A percentile compares a stretch with the other conserved stretches of the same genome.
phyloP scores from a whole-genome alignment of 495 filamentous ascomycete species.

The Podospora australis region DNA sequence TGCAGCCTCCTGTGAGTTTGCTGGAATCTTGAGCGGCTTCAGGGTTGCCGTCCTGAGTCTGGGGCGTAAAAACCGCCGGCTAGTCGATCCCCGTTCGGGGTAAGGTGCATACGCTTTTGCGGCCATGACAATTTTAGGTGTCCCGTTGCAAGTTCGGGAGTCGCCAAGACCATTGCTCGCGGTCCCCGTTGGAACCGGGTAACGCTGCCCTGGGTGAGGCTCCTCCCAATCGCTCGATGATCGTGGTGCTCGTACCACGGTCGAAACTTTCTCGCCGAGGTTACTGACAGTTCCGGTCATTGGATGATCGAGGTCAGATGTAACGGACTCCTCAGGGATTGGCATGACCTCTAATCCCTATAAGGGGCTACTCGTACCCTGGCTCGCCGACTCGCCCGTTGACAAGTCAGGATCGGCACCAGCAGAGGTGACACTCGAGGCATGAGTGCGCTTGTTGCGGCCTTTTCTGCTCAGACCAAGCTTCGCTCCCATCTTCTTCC shows the following conservation, averaged over 20 bases:
- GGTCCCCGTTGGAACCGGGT: constrained; percentile 28
- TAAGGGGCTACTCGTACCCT: constrained; percentile 34
- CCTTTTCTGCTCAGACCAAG: constrained; percentile 61
- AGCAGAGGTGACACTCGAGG: constrained; percentile 30
- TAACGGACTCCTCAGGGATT: constrained; percentile 32
- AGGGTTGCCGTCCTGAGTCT: constrained; percentile 23
- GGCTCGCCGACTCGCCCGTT: constrained; percentile 23
- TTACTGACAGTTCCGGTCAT: too few species aligned
- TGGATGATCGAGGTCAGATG: constrained; percentile 15
- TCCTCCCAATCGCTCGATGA: constrained; percentile 36
- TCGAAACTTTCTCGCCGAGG: constrained; percentile 7
- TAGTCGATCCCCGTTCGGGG: constrained; percentile 14
- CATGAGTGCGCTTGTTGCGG: constrained; percentile 34
- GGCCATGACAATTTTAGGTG: constrained; percentile 45
- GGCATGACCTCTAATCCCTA: constrained; percentile 51
- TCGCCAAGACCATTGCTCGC: constrained; percentile 23
- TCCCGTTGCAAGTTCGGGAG: constrained; percentile 26
- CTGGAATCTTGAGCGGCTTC: constrained; percentile 34
- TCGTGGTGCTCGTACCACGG: constrained; percentile 14
- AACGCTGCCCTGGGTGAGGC: constrained; percentile 39
- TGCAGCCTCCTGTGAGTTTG: constrained; percentile 24
- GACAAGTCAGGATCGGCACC: constrained; percentile 19
- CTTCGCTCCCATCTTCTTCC: constrained; percentile 82
- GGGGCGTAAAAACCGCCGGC: constrained; percentile 24
- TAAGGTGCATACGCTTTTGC: constrained; percentile 39